Percentiles rank a stretch among this genome's conserved stretches.
Evolutionary conservation across 1,284 basidiomycete species (phyloP).

Genomic region (Coniferiporia weirii): DNA sequence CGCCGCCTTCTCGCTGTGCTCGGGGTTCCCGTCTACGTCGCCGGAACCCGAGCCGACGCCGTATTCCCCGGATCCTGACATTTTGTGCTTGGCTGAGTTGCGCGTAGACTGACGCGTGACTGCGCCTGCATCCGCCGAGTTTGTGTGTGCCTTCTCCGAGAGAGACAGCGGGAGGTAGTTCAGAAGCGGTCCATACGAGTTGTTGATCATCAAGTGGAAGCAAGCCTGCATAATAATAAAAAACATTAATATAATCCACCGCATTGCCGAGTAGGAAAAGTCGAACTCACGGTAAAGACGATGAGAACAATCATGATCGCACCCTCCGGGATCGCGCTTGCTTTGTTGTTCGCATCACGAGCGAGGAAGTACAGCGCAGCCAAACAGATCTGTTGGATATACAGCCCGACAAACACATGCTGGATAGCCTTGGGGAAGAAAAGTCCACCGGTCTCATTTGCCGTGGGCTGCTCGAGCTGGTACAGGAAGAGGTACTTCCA

Average conservation of each 20-base stretch:
- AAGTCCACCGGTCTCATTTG: conserved; percentile 84
- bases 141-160: conserved; percentile 11
- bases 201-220: conserved; percentile 63
- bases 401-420: conserved; percentile 89
- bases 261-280: conserved; percentile 12
- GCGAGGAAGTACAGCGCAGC: conserved; percentile 87
- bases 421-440: conserved; percentile 96
- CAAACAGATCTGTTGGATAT: conserved; percentile 80
- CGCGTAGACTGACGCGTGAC: not conserved
- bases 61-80: not conserved
- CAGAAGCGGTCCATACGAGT: conserved; percentile 64
- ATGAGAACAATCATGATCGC: conserved; percentile 83
- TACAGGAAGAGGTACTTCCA: conserved; percentile 91
- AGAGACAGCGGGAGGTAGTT: conserved; percentile 52
- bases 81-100: not conserved
- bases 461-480: conserved; percentile 68
- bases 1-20: conserved; percentile 1
- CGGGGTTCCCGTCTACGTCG: conserved; percentile 1
- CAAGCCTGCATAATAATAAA: conserved; percentile 41
- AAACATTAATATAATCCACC: conserved; percentile 12
- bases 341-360: conserved; percentile 42
- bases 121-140: not conserved
- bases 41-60: not conserved
- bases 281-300: conserved; percentile 61
- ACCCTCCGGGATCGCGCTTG: conserved; percentile 66